A percentile compares a stretch with the other conserved stretches of the same genome.
Evolutionary conservation across 2,329 filamentous ascomycete species (phyloP).

Genomic region (Trematosphaeria pertusa): DNA sequence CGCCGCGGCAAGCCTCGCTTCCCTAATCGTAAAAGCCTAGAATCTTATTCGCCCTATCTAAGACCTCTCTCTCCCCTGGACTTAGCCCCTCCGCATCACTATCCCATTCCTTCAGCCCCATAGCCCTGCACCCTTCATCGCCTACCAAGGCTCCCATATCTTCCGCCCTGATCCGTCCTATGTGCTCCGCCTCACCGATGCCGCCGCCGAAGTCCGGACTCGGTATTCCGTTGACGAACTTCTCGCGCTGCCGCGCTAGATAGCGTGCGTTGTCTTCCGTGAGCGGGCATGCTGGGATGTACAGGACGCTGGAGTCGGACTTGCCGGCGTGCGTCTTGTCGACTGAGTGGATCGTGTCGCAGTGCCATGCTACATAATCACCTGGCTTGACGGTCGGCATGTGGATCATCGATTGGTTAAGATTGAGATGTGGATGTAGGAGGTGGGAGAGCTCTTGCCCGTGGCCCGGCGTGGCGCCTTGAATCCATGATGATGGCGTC

Average conservation of each 20-base stretch:
- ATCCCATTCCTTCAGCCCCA: slow-evolving; percentile 62
- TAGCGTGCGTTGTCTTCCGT: slow-evolving; percentile 78
- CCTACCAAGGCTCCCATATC: slow-evolving; percentile 50
- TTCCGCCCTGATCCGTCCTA: slow-evolving; percentile 49
- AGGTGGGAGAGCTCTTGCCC: slow-evolving; percentile 71
- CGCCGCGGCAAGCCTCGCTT: too few species aligned
- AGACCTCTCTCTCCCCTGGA: slow-evolving; percentile 58
- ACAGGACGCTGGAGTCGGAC: slow-evolving; percentile 81
- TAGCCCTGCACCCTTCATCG: slow-evolving; percentile 59
- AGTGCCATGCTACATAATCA: slow-evolving; percentile 82
- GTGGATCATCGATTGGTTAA: slow-evolving; percentile 74
- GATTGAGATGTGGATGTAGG: slow-evolving; percentile 73
- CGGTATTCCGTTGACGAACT: slow-evolving; percentile 68
- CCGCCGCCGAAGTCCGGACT: slow-evolving; percentile 63
- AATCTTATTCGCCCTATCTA: slow-evolving; percentile 62
- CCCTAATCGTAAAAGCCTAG: slow-evolving; percentile 55
- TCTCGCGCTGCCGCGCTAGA: slow-evolving; percentile 71
- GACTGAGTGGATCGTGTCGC: slow-evolving; percentile 81
- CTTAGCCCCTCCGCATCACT: slow-evolving; percentile 55
- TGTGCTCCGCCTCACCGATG: slow-evolving; percentile 65
- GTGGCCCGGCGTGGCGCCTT: slow-evolving; percentile 72
- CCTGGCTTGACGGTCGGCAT: slow-evolving; percentile 73
- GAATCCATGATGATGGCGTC: slow-evolving; percentile 65
- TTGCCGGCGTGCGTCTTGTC: slow-evolving; percentile 77
- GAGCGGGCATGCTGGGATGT: slow-evolving; percentile 85